phyloP scores from a whole-genome alignment of 192 early-diverging fungal genomes.

The Kickxella alabastrina region DNA sequence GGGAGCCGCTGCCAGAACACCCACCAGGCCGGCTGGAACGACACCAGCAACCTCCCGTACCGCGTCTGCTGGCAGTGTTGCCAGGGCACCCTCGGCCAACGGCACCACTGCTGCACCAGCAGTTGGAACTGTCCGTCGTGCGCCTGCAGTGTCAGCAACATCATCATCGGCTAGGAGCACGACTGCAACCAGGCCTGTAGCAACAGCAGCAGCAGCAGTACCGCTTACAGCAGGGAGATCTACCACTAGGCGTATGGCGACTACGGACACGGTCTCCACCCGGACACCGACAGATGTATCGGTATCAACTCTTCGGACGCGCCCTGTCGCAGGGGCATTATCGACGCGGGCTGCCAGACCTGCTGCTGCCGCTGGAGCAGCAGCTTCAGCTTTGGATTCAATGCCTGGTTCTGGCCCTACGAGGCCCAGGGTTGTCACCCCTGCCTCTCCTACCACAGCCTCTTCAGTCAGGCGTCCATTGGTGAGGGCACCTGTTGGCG shows the following conservation, averaged over 20 bases:
- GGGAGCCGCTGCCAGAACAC: too few relatives aligned
- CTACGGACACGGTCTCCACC: background rate
- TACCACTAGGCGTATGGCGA: background rate
- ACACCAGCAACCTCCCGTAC: too few relatives aligned
- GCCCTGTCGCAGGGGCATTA: slow-evolving; percentile 1
- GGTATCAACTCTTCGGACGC: background rate
- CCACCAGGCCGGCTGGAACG: too few relatives aligned
- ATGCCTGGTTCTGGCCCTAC: background rate
- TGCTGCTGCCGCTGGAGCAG: background rate
- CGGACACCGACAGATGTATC: background rate
- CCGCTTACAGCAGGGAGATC: background rate
- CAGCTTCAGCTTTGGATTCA: background rate
- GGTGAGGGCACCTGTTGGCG: too few relatives aligned
- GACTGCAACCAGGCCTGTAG: too few relatives aligned
- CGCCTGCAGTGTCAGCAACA: too few relatives aligned
- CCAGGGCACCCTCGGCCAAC: too few relatives aligned
- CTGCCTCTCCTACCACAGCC: background rate
- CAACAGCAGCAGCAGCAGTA: background rate
- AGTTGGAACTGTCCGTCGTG: too few relatives aligned
- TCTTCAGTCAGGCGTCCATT: too few relatives aligned
- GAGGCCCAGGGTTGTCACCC: background rate
- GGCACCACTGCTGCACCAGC: too few relatives aligned
- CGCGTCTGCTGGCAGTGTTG: too few relatives aligned
- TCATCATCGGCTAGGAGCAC: too few relatives aligned
- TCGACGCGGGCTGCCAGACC: slow-evolving; percentile 2